Conservation (phyloP, 257 asterid genomes). For the Solanum gracilifrons region DNA sequence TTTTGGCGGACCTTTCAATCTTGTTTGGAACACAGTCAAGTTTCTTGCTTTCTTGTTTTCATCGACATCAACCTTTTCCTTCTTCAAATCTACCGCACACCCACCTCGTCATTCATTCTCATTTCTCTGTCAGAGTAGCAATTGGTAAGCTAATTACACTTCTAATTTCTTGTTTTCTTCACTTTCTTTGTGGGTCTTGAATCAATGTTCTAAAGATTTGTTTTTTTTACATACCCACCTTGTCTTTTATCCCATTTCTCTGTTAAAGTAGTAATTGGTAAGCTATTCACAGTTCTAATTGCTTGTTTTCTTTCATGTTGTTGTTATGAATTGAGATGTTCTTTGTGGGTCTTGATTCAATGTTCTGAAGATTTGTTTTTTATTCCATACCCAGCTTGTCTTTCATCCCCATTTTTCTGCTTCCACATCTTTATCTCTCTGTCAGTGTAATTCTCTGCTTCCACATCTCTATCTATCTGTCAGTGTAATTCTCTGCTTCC, state of each 20-base stretch:
- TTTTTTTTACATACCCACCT: not conserved
- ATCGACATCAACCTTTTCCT: conserved; percentile 9
- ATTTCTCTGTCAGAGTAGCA: not conserved
- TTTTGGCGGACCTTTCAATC: conserved; percentile 23
- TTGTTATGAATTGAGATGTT: not conserved
- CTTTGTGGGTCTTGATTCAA: not conserved
- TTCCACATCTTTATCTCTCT: no score
- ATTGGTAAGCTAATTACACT: not conserved
- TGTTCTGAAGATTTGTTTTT: not conserved
- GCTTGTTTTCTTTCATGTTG: not conserved
- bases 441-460: not conserved
- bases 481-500: not conserved
- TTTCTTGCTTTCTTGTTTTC: conserved; percentile 15
- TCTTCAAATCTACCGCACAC: conserved; percentile 9
- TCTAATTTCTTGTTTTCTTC: not conserved
- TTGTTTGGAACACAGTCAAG: not conserved
- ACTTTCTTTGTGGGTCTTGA: not conserved
- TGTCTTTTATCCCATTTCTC: not conserved
- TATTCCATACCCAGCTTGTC: not conserved
- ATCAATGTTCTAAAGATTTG: not conserved
- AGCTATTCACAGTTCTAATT: not conserved
- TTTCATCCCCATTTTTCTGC: not conserved
- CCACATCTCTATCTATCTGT: not conserved
- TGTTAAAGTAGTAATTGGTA: not conserved
- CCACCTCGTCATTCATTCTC: not conserved